phyloP scores from a whole-genome alignment of 108 stramenopile species.

The Cyclostephanos tholiformis region DNA sequence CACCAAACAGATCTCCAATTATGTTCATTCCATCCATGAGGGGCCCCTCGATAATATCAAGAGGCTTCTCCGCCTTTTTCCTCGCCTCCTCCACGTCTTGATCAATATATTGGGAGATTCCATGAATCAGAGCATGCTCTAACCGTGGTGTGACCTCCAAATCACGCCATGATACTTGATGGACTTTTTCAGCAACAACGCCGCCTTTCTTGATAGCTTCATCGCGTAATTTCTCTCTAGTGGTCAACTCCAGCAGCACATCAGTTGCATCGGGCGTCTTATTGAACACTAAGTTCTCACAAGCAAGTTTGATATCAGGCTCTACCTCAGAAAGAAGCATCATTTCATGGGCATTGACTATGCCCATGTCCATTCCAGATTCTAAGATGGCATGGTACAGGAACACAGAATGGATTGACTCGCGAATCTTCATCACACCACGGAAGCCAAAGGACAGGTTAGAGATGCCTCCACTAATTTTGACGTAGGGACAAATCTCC shows the following conservation, averaged over 20 bases:
- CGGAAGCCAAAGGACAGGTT: conserved; percentile 99
- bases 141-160: conserved; percentile 87
- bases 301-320: conserved; percentile 73
- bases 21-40: conserved; percentile 99
- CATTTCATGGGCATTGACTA: conserved; percentile 98
- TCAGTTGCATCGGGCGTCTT: conserved; percentile 90
- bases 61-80: conserved; percentile 63
- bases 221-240: conserved; percentile 81
- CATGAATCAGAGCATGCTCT: conserved; percentile 96
- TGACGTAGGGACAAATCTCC: conserved; percentile 94
- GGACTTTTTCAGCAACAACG: conserved; percentile 63
- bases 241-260: conserved; percentile 87
- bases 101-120: conserved; percentile 94
- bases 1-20: conserved; percentile 98
- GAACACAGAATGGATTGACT: conserved; percentile 98
- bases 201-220: conserved; percentile 84
- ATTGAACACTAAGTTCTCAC: conserved; percentile 92
- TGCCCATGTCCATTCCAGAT: conserved; percentile 99
- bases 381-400: conserved; percentile 91
- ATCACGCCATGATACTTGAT: conserved; percentile 87
- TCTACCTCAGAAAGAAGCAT: conserved; percentile 85
- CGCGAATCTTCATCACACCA: conserved; percentile 94
- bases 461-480: conserved; percentile 98
- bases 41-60: conserved; percentile 99
- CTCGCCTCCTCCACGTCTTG: conserved; percentile 93